Percentiles rank a stretch among this genome's conserved stretches.
These are phyloP conservation scores for Apostasia shenzhenica DNA, from an alignment of 106 monocot genomes.

Conservation along the genomic window DNA sequence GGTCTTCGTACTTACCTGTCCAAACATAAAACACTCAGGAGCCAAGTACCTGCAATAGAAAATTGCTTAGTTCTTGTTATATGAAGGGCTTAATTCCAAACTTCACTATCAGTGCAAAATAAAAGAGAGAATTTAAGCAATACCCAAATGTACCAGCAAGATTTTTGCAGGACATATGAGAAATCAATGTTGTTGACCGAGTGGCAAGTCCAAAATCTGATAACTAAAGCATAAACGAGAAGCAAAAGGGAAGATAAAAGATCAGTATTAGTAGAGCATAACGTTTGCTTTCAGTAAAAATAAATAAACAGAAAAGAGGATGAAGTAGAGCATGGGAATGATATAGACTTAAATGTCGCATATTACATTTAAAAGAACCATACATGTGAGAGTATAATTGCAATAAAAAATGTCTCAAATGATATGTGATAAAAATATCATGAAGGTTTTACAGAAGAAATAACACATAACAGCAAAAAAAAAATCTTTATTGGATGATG, in stretches of 20 bases:
- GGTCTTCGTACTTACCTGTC: slow-evolving; percentile 78
- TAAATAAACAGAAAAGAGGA: no score
- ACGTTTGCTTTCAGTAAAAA: no score
- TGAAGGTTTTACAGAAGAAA: no score
- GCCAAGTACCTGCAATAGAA: slow-evolving; percentile 69
- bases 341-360: no score
- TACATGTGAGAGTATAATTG: no score
- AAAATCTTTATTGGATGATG: no score
- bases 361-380: no score
- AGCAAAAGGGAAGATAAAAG: not conserved
- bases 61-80: not conserved
- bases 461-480: no score
- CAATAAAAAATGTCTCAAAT: no score
- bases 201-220: slow-evolving; percentile 87
- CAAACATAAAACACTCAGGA: slow-evolving; percentile 86
- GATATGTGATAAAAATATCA: no score
- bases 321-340: no score
- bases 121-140: slow-evolving; percentile 3
- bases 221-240: slow-evolving; percentile 25
- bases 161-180: slow-evolving; percentile 46
- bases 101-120: not conserved
- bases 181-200: slow-evolving; percentile 40
- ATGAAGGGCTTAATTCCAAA: not conserved
- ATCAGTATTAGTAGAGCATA: no score
- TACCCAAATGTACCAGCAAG: slow-evolving; percentile 94